phyloP scores from a whole-genome alignment of 139 green algal genomes.

The Picochlorum sp. region DNA sequence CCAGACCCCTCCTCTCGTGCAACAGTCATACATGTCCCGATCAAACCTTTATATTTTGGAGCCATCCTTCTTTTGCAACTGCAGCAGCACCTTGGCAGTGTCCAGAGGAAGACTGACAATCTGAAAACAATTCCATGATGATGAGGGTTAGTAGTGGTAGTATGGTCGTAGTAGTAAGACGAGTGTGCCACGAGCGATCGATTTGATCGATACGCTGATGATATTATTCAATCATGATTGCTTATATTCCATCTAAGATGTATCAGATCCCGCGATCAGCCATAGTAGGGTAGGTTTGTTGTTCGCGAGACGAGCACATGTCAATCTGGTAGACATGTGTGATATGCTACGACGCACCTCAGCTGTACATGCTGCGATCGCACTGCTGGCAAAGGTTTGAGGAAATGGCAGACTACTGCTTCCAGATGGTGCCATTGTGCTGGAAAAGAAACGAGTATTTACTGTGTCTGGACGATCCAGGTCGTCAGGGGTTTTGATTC shows the following conservation, averaged over 20 bases:
- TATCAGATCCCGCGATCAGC: too few relatives aligned
- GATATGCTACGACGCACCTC: constrained; percentile 38
- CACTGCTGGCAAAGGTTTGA: constrained; percentile 47
- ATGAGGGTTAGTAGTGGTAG: neutral
- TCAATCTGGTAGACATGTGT: neutral
- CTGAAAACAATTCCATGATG: constrained; percentile 52
- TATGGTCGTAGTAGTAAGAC: too few relatives aligned
- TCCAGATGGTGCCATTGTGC: neutral
- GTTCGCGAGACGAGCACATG: neutral
- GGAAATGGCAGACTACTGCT: constrained; percentile 13
- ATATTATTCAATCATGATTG: neutral
- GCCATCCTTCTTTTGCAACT: constrained; percentile 64
- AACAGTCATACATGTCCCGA: constrained; percentile 85
- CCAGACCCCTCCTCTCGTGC: constrained; percentile 79
- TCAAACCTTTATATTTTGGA: constrained; percentile 73
- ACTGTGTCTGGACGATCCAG: too few relatives aligned
- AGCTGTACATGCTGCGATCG: constrained; percentile 70
- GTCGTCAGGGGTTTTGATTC: too few relatives aligned
- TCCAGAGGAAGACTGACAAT: constrained; percentile 78
- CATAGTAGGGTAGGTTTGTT: neutral
- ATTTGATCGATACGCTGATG: too few relatives aligned
- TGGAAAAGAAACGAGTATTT: too few relatives aligned
- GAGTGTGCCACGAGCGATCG: too few relatives aligned
- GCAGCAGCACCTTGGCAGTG: constrained; percentile 93
- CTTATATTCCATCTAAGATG: too few relatives aligned